Conservation (phyloP, 352 stramenopile species). For the Globisporangium nagaii region DNA sequence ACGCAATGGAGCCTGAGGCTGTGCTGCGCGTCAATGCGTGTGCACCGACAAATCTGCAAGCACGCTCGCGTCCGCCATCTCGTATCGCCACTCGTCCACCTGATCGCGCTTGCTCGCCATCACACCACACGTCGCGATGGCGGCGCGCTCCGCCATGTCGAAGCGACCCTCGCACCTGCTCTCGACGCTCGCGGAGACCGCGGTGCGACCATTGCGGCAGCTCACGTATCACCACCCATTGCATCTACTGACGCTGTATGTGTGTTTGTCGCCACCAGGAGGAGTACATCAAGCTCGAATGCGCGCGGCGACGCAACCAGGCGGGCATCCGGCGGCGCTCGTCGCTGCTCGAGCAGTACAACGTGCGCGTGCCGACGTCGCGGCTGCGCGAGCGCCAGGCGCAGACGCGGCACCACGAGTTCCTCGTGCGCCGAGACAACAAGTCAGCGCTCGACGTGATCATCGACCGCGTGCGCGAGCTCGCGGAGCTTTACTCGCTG, state of each 20-base stretch:
- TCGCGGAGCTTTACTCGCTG: slow-evolving; percentile 19
- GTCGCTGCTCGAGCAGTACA: slow-evolving; percentile 45
- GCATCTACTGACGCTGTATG: background rate
- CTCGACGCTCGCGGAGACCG: slow-evolving; percentile 35
- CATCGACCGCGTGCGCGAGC: slow-evolving; percentile 30
- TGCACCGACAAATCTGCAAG: no score
- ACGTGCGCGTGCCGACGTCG: slow-evolving; percentile 25
- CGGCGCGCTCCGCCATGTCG: background rate
- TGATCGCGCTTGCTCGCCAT: background rate
- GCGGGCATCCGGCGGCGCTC: slow-evolving; percentile 26
- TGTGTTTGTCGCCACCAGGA: slow-evolving; percentile 22
- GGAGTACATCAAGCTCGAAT: slow-evolving; percentile 55
- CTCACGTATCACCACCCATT: background rate
- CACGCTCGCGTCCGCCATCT: no score
- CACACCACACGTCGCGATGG: background rate
- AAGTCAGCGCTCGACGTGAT: slow-evolving; percentile 34
- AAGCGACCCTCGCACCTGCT: slow-evolving; percentile 13
- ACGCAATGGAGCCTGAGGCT: no score
- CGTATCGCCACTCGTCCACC: no score
- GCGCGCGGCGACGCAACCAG: slow-evolving; percentile 41
- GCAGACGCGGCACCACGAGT: slow-evolving; percentile 42
- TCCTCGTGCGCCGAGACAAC: slow-evolving; percentile 49
- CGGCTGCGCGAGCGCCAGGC: slow-evolving; percentile 38
- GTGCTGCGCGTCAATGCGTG: no score
- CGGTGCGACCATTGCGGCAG: slow-evolving; percentile 13